A percentile compares a stretch with the other conserved stretches of the same genome.
Conservation (phyloP, 1,284 basidiomycete genomes). For the Pyrrhoderma lamaoense region DNA sequence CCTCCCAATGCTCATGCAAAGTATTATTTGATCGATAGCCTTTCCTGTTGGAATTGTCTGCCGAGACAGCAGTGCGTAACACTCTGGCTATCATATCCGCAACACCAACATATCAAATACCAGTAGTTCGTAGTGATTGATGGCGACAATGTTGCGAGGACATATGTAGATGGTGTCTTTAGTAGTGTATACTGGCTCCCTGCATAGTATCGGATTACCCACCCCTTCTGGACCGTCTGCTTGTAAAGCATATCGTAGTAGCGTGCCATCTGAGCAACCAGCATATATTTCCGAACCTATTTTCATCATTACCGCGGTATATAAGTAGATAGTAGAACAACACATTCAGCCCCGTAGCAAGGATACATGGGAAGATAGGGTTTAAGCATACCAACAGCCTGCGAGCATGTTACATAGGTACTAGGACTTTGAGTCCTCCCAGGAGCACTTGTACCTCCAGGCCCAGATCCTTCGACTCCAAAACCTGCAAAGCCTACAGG, state of each 20-base stretch:
- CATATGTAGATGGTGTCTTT: too few relatives aligned
- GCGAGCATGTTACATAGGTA: constrained; percentile 7
- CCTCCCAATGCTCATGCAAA: constrained; percentile 67
- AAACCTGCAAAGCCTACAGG: too few relatives aligned
- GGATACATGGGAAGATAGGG: neutral
- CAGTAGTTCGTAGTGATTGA: too few relatives aligned
- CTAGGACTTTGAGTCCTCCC: constrained; percentile 2
- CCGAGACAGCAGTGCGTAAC: constrained; percentile 60
- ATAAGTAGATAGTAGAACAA: neutral
- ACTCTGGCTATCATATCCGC: constrained; percentile 40
- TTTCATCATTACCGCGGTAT: neutral
- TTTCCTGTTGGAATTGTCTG: constrained; percentile 56
- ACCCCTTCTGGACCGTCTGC: constrained; percentile 47
- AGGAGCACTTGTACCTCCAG: constrained; percentile 1
- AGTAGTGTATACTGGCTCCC: too few relatives aligned
- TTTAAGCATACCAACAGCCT: constrained; percentile 6
- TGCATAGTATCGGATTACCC: too few relatives aligned
- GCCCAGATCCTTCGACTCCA: too few relatives aligned
- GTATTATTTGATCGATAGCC: constrained; percentile 68
- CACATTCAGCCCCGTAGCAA: too few relatives aligned
- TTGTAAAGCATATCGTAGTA: constrained; percentile 60
- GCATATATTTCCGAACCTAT: constrained; percentile 67
- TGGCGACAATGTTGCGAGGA: too few relatives aligned
- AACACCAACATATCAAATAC: neutral
- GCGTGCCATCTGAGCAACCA: constrained; percentile 65